Base-by-base conservation (phyloP, 2,329 filamentous ascomycete species). In the Pseudopithomyces maydicus region DNA sequence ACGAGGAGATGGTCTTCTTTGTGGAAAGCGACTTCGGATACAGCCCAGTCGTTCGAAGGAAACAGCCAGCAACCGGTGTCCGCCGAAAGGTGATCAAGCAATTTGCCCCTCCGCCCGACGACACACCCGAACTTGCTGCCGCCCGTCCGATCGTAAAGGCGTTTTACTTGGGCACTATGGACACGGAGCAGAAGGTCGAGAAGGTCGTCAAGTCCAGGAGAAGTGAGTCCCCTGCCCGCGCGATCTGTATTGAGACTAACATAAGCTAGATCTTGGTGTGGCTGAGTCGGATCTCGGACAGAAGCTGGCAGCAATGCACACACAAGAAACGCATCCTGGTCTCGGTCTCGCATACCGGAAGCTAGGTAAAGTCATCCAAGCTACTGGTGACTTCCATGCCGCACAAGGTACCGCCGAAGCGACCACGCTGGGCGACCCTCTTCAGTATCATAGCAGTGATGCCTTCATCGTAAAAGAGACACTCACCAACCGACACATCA, bases 11-110 rank as follows among this genome's bases (percentile, higher is more conserved):
- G 87, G 87, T 97, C 5, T 88, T 98, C 58, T 99, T 99, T 69
- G 92, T 99, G n/a, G 95, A 99, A 78, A 97, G 92, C 73, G 95
- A 99, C 75, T 98, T 97, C 75, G 95, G 95, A 39, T 99, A 99
- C 77, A 97, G 92, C 70, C 95, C 95, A 1, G 90, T 98, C 71
- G 89, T 97, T 45, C 89, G 94, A 76, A 92, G 92, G 84, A 97
- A 96, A 81, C 95, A 99, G 77, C 95, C 95, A 20, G 95, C 95
- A 8, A 99, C 95, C 1, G 95, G 95, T 42, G 92, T 99, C 66
- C 88, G 95, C 61, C 86, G 95, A 72, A 97, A 97, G 80, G 90
- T 98, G 59, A 82, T 99, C 74, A 99, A 99, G 82, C 95, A 99
- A 76, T 99, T 99, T 77, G 94, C 95, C 36, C 95, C 95, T 32